Evolutionary conservation across 371 early-diverging fungal genomes (phyloP).

Genomic region (Mucor sp.): DNA sequence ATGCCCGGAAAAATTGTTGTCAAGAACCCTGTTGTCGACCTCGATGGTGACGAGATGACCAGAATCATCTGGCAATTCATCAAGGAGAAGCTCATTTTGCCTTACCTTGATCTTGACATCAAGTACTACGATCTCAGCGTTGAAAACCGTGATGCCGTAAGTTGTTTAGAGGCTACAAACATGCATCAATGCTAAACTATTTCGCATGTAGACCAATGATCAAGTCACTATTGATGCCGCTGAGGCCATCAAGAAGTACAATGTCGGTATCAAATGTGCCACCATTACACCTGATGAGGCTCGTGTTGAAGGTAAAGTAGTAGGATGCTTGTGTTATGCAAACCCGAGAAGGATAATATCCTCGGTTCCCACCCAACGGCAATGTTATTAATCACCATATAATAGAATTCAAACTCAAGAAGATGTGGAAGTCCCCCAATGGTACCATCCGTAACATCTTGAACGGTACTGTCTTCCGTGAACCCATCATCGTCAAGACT

Average conservation of each 20-base stretch:
- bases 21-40: slow-evolving; percentile 87
- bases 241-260: slow-evolving; percentile 94
- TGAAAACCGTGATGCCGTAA: slow-evolving; percentile 85
- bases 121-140: slow-evolving; percentile 96
- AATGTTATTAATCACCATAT: neutral
- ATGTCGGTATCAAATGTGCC: slow-evolving; percentile 98
- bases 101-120: slow-evolving; percentile 90
- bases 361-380: neutral
- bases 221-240: slow-evolving; percentile 96
- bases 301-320: slow-evolving; percentile 79
- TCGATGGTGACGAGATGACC: slow-evolving; percentile 98
- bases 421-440: slow-evolving; percentile 98
- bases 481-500: slow-evolving; percentile 89
- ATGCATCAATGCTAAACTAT: neutral
- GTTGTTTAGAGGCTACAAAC: neutral
- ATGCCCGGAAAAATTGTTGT: slow-evolving; percentile 62
- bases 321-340: neutral
- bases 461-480: slow-evolving; percentile 98
- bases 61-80: slow-evolving; percentile 94
- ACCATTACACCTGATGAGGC: slow-evolving; percentile 98
- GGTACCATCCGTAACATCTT: slow-evolving; percentile 97
- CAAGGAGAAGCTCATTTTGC: slow-evolving; percentile 92
- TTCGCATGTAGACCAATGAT: slow-evolving; percentile 79
- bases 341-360: neutral
- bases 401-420: slow-evolving; percentile 89